phyloP scores from a whole-genome alignment of 2,329 filamentous ascomycete genomes.

The Fusarium continuum region DNA sequence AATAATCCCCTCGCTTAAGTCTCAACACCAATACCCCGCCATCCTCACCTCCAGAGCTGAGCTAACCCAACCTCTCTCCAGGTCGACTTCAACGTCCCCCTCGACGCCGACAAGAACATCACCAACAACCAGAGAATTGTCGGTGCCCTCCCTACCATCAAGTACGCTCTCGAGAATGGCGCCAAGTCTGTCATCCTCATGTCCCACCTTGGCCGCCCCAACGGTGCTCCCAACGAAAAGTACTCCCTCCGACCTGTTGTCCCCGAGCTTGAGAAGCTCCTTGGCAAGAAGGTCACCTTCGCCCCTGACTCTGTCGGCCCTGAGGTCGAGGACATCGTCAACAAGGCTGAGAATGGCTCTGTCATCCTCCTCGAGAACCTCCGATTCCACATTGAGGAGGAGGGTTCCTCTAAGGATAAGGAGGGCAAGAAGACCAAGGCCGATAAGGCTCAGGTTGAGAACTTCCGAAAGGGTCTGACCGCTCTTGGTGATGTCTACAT shows the following conservation, averaged over 20 bases:
- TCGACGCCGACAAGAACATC: slow-evolving; percentile 90
- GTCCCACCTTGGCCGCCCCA: slow-evolving; percentile 97
- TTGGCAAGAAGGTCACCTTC: slow-evolving; percentile 86
- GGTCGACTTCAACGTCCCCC: slow-evolving; percentile 99
- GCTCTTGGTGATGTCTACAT: slow-evolving; percentile 94
- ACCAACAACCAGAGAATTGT: slow-evolving; percentile 99
- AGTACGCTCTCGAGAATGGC: slow-evolving; percentile 88
- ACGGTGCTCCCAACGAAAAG: slow-evolving; percentile 89
- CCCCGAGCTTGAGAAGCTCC: slow-evolving; percentile 88
- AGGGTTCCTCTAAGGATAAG: slow-evolving; percentile 92
- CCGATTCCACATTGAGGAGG: slow-evolving; percentile 97
- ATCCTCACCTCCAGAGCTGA: not conserved
- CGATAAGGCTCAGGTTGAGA: slow-evolving; percentile 88
- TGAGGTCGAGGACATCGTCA: slow-evolving; percentile 89
- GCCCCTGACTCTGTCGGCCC: slow-evolving; percentile 89
- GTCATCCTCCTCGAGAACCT: slow-evolving; percentile 96
- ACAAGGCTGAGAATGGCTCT: slow-evolving; percentile 80
- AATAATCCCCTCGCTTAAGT: not conserved
- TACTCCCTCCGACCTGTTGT: slow-evolving; percentile 95
- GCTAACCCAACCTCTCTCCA: slow-evolving; percentile 51
- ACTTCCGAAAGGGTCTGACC: slow-evolving; percentile 95
- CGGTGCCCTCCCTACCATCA: slow-evolving; percentile 94
- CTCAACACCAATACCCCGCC: slow-evolving; percentile 17
- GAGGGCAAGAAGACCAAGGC: slow-evolving; percentile 98
- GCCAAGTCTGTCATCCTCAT: slow-evolving; percentile 95